phyloP scores from a whole-genome alignment of 2,329 filamentous ascomycete genomes.

The Arachnomyces sp. region DNA sequence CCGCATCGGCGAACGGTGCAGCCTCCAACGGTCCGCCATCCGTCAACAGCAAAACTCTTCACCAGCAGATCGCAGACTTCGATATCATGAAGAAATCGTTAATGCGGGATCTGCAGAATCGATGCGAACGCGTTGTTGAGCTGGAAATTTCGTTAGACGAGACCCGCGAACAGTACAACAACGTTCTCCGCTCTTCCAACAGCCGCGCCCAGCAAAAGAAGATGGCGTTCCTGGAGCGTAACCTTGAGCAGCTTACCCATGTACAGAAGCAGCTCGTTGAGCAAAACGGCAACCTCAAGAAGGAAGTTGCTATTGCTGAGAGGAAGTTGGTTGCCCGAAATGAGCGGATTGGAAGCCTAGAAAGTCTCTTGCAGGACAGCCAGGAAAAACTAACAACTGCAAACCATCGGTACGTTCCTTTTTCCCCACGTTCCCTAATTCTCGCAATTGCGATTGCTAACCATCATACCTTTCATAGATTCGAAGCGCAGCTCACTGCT shows the following conservation, averaged over 20 bases:
- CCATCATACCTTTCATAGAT: conserved; percentile 48
- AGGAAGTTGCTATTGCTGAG: conserved; percentile 97
- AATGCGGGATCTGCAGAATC: conserved; percentile 97
- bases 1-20: conserved; percentile 53
- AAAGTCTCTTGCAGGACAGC: conserved; percentile 86
- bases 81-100: conserved; percentile 99
- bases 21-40: conserved; percentile 35
- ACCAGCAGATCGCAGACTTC: conserved; percentile 97
- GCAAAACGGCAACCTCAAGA: conserved; percentile 95
- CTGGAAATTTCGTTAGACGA: conserved; percentile 96
- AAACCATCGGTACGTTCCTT: conserved; percentile 93
- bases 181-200: conserved; percentile 91
- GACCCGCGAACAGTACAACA: conserved; percentile 98
- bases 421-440: conserved; percentile 9
- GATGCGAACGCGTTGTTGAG: conserved; percentile 95
- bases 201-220: conserved; percentile 99
- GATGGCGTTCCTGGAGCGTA: conserved; percentile 98
- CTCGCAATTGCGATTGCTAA: conserved; percentile 7
- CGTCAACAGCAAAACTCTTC: conserved; percentile 79
- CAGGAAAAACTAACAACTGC: conserved; percentile 97
- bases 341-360: conserved; percentile 90
- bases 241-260: conserved; percentile 93
- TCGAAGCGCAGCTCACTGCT: conserved; percentile 91
- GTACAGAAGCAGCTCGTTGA: conserved; percentile 96
- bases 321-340: conserved; percentile 93